Conservation (phyloP, 2,329 filamentous ascomycete genomes). For the Arthrobotrys musiformis region DNA sequence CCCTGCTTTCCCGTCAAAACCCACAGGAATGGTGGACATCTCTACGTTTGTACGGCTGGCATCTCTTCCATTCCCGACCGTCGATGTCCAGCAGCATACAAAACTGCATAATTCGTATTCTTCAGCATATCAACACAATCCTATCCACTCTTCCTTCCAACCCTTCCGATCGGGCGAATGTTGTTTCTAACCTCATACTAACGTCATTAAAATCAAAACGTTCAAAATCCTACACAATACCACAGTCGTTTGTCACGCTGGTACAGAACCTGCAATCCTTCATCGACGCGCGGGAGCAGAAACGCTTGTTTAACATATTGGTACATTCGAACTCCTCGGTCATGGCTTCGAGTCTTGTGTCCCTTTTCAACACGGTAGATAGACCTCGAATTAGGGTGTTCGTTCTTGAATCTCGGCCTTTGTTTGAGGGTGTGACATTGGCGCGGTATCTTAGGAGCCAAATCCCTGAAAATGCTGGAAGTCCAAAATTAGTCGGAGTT, state of each 20-base stretch:
- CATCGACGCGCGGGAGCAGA: conserved; percentile 18
- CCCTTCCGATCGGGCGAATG: conserved; percentile 7
- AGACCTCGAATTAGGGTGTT: conserved; percentile 43
- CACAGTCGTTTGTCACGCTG: conserved; percentile 24
- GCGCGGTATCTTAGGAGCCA: conserved; percentile 39
- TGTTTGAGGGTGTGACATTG: conserved; percentile 53
- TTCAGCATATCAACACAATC: conserved; percentile 27
- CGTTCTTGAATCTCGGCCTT: conserved; percentile 42
- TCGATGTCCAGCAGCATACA: conserved; percentile 52
- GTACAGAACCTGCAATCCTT: conserved; percentile 30
- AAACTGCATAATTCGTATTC: conserved; percentile 48
- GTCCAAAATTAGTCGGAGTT: background rate
- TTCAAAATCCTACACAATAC: conserved; percentile 45
- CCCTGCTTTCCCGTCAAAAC: conserved; percentile 15
- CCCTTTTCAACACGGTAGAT: conserved; percentile 30
- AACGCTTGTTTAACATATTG: conserved; percentile 41
- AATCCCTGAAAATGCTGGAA: conserved; percentile 10
- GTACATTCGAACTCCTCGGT: conserved; percentile 53
- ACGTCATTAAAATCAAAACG: conserved; percentile 31
- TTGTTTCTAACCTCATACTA: conserved; percentile 30
- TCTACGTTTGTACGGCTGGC: conserved; percentile 50
- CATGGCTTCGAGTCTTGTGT: conserved; percentile 41
- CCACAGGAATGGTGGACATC: conserved; percentile 42
- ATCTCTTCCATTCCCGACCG: conserved; percentile 49
- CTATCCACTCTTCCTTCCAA: background rate